Evolutionary conservation across 2,329 filamentous ascomycete species (phyloP), one percentile per base, ranked within the genome.

Genomic region (Alternaria sp.): DNA sequence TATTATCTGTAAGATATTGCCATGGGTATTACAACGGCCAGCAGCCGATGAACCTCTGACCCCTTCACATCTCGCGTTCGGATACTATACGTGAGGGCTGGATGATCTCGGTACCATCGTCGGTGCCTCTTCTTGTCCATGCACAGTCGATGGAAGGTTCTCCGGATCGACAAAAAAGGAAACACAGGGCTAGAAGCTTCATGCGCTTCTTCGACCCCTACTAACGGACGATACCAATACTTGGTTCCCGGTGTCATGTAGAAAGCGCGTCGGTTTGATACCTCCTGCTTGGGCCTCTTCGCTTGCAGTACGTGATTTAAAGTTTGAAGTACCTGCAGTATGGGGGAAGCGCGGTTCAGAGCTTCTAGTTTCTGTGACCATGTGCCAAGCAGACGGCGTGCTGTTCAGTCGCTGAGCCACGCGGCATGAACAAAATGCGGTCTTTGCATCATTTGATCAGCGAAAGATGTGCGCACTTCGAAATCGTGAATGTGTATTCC

Each of bases 251-350:
- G 28, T 52, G 49, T 36, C 49, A 25, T 23, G 0, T 25, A n/a
- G 30, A 52, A 13, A 5, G 19, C 30, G 19, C 30, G 19, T 36
- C 28, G 49, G 49, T 40, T 52, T 36, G 49, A 36, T 19, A 10
- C 17, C 28, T 52, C 13, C 28, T 52, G 49, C 49, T 36, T 52
- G 21, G 49, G 17, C 49, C 49, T 23, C 12, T 21, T 51, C 17
- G 49, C 28, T 23, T 36, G 49, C 12, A n/a, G 12, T 51, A 32
- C 49, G 28, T 19, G 17, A 51, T 51, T 51, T 32, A 21, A n/a
- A 51, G 26, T 51, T 51, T 51, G 47, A 32, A 13, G 49, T 51
- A 51, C 49, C 49, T 51, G 49, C 49, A 51, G 49, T 32, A 52
- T 52, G 30, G 10, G 19, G 19, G 49, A 25, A 40, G 49, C 6